A percentile compares a stretch with the other conserved stretches of the same genome.
Conservation (phyloP, 768 basidiomycete genomes). For the Pleurotus djamor region DNA sequence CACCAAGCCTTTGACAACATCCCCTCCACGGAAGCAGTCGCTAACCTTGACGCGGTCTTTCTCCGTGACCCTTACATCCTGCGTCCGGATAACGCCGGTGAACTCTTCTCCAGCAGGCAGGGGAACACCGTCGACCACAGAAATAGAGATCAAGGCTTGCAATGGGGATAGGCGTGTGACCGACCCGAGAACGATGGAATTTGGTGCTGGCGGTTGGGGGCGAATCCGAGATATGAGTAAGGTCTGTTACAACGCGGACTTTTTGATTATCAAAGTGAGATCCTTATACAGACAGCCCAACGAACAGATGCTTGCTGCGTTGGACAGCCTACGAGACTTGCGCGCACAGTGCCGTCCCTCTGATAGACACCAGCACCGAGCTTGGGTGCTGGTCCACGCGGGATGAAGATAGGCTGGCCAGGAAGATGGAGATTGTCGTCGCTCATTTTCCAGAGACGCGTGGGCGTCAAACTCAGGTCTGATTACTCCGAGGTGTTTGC, state of each 20-base stretch:
- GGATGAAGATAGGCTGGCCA: constrained; percentile 71
- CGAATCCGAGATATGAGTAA: constrained; percentile 64
- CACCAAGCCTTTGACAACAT: constrained; percentile 84
- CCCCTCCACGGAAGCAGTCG: constrained; percentile 90
- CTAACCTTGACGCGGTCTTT: constrained; percentile 88
- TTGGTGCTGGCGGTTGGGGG: constrained; percentile 70
- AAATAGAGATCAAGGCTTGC: constrained; percentile 82
- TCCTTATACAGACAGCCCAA: constrained; percentile 26
- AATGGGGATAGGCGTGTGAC: constrained; percentile 81
- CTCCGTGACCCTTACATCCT: constrained; percentile 89
- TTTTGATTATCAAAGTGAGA: constrained; percentile 15
- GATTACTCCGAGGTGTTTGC: constrained; percentile 5
- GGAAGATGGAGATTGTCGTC: constrained; percentile 49
- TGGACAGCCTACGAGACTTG: constrained; percentile 69
- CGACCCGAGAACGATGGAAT: constrained; percentile 78
- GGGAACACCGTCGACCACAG: constrained; percentile 84
- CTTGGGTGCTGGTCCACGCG: constrained; percentile 51
- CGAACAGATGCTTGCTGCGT: constrained; percentile 64
- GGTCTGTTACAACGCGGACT: constrained; percentile 37
- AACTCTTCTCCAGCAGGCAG: constrained; percentile 86
- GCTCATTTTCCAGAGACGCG: constrained; percentile 10
- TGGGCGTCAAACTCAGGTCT: no score
- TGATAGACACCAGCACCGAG: constrained; percentile 68
- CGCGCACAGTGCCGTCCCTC: constrained; percentile 61
- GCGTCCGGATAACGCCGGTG: constrained; percentile 80